phyloP scores from a whole-genome alignment of 768 basidiomycete species.

The Antrodiella citrinella region DNA sequence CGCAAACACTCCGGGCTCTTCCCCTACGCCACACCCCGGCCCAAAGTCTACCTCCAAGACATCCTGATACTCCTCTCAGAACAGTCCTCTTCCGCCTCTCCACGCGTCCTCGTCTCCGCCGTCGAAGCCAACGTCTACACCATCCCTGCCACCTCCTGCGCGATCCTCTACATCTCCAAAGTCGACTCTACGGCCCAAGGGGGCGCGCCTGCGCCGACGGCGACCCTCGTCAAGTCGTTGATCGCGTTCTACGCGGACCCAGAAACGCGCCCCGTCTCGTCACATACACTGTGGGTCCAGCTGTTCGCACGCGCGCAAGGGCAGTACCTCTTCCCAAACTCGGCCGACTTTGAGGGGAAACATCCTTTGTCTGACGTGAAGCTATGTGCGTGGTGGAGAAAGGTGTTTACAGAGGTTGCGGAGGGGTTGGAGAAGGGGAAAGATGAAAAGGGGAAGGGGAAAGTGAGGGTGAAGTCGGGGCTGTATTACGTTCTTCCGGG shows the following conservation, averaged over 20 bases:
- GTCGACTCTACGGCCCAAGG: slow-evolving; percentile 88
- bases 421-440: slow-evolving; percentile 24
- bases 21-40: slow-evolving; percentile 63
- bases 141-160: slow-evolving; percentile 57
- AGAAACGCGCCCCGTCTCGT: slow-evolving; percentile 48
- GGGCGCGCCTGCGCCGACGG: slow-evolving; percentile 55
- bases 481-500: slow-evolving; percentile 68
- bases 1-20: slow-evolving; percentile 63
- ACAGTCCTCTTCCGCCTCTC: slow-evolving; percentile 37
- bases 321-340: slow-evolving; percentile 94
- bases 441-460: slow-evolving; percentile 19
- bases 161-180: slow-evolving; percentile 87
- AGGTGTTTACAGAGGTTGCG: slow-evolving; percentile 53
- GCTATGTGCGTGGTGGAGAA: slow-evolving; percentile 92
- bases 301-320: slow-evolving; percentile 85
- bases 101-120: slow-evolving; percentile 64
- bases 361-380: slow-evolving; percentile 65
- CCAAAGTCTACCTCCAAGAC: slow-evolving; percentile 65
- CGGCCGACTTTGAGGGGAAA: slow-evolving; percentile 61
- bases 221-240: slow-evolving; percentile 58
- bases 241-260: slow-evolving; percentile 58
- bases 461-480: slow-evolving; percentile 22
- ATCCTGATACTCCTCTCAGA: slow-evolving; percentile 71
- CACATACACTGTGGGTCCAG: slow-evolving; percentile 66
- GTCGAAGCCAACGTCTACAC: slow-evolving; percentile 74